Base-by-base conservation (phyloP, 1,284 basidiomycete genomes). In the Kwoniella shivajii region DNA sequence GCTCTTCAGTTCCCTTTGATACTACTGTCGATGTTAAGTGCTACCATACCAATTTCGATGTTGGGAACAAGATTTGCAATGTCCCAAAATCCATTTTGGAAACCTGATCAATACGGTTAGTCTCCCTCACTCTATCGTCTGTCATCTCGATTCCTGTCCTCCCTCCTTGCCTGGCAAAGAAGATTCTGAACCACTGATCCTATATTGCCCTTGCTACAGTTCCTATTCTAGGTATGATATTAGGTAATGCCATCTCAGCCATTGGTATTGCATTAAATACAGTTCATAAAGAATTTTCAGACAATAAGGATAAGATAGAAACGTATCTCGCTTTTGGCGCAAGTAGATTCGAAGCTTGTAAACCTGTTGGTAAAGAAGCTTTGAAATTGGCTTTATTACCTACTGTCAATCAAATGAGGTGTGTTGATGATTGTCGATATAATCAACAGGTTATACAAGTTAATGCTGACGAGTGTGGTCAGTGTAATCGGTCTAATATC, bases 191-290 rank as follows among this genome's bases (percentile, higher is more conserved):
- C n/a, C n/a, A n/a, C n/a, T n/a, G n/a, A n/a, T n/a, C n/a, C n/a
- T 38, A 38, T 38, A 11, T 27, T 46, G 30, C 18, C 41, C 31
- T 20, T 34, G 4, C 31, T 13, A 31, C 36, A 91, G 89, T 92
- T 56, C 89, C 89, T 9, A 84, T 91, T 48, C 82, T 91, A 9
- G 90, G 90, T n/a, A 92, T 92, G 90, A 80, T 92, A 2, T 88
- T 89, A 49, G 90, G 90, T 4, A 85, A 83, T 58, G 86, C 88
- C 0, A 88, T 92, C 55, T 86, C 86, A 0, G 84, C 85, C 0
- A 84, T 91, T 22, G 85, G 88, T 2, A 82, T 92, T 0, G 82
- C 85, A 0, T 79, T 87, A 4, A 84, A 83, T 53, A 66, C 61
- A 4, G 69, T 77, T 11, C 62, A 66, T n/a, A 72, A 66, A 26